Evolutionary conservation across 1,284 basidiomycete species (phyloP), one percentile per base, ranked within the genome.

Genomic region (Cystobasidium sp.): DNA sequence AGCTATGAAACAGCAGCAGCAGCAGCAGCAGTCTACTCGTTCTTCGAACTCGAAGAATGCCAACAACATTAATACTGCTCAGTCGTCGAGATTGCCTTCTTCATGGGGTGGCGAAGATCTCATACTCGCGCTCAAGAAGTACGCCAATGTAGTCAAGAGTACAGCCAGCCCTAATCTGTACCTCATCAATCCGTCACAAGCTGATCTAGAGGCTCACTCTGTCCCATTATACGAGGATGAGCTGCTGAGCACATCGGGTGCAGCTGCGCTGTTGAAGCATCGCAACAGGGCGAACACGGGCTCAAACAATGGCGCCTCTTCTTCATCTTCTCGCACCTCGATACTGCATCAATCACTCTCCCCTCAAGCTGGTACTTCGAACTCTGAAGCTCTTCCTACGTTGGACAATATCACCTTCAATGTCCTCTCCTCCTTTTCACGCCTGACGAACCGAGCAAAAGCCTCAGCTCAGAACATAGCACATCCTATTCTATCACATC

Each of bases 401-500:
- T 79, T 81, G 76, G 81, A 81, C 77, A 75, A 79, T n/a, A 62
- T 81, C 31, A 79, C 81, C 49, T 81, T 81, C 75, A 77, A 74
- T 56, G 79, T 81, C 10, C 73, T 81, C 20, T 78, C 75, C 72
- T 78, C 79, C 3, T 80, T 81, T 63, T 77, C 75, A 10, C 71
- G 76, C 8, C 74, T 81, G 67, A 81, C 81, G 3, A 73, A 64
- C 31, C 74, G 71, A 6, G 77, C 77, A 10, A 75, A 74, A 12
- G 49, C 56, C 14, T 73, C 93, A 18, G 94, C 93, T 0, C 88
- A 92, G 9, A 90, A 92, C 81, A 91, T 92, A 0, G 93, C 92
- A 0, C 93, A 94, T 80, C 91, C 94, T 76, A 92, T 97, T 9
- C 86, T 97, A 5, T 94, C 92, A 0, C 94, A 97, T 80, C 94